phyloP scores from a whole-genome alignment of 164 flowering plant genomes.

The Vitis cinerea region DNA sequence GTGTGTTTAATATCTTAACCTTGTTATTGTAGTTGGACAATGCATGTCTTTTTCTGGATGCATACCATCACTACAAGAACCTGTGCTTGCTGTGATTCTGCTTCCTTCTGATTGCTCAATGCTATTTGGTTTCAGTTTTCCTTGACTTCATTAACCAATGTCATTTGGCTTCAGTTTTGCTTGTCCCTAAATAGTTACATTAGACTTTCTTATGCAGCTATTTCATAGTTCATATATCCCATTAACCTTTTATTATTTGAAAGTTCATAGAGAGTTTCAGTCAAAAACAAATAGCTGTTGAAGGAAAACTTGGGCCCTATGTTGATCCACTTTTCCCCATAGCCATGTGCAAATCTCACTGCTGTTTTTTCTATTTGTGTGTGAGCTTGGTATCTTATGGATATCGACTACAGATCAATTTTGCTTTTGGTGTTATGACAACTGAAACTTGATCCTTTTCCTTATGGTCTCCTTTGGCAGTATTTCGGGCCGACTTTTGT shows the following conservation, averaged over 20 bases:
- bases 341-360: background rate
- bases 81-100: too few species aligned
- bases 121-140: background rate
- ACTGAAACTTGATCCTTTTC: background rate
- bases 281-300: too few species aligned
- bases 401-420: background rate
- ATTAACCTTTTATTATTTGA: too few species aligned
- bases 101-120: background rate
- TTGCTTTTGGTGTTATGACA: background rate
- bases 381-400: background rate
- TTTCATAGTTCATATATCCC: too few species aligned
- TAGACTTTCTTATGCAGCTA: too few species aligned
- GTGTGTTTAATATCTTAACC: background rate
- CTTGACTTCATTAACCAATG: too few species aligned
- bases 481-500: conserved; percentile 75
- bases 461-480: conserved; percentile 35
- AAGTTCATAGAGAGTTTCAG: too few species aligned
- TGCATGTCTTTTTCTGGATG: background rate
- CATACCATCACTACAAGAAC: too few species aligned
- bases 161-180: too few species aligned
- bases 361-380: background rate
- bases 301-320: too few species aligned
- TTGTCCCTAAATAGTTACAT: too few species aligned
- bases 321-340: too few species aligned
- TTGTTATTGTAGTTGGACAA: background rate